A percentile compares a stretch with the other conserved stretches of the same genome.
These are phyloP conservation scores for Corymbia citriodora DNA, from an alignment of 441 rosid genomes.

Conservation along the genomic window DNA sequence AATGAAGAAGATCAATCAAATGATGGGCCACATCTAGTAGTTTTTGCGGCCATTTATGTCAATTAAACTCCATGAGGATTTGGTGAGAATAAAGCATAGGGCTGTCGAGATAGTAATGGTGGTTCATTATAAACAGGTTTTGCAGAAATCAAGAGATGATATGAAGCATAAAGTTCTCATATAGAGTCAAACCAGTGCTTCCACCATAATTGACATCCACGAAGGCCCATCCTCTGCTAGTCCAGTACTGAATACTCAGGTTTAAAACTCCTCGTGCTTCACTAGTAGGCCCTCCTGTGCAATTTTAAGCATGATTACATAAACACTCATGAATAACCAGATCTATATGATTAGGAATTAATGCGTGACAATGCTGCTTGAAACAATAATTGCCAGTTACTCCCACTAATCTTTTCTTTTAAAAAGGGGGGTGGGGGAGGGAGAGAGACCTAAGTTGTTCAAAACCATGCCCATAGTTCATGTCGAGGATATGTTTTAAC, in stretches of 20 bases:
- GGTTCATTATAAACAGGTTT: not conserved
- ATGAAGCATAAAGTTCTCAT: not conserved
- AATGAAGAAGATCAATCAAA: not conserved
- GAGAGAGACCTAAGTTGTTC: not conserved
- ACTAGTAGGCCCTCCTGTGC: not conserved
- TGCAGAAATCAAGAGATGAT: not conserved
- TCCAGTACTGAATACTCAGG: not conserved
- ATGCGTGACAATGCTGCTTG: not conserved
- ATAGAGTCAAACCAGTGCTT: not conserved
- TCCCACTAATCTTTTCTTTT: not conserved
- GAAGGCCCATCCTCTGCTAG: not conserved
- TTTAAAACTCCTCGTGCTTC: not conserved
- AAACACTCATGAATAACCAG: not conserved
- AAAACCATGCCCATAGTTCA: not conserved
- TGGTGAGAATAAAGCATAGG: not conserved
- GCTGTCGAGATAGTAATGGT: not conserved
- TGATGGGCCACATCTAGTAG: not conserved
- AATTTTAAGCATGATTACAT: not conserved
- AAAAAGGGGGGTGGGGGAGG: not conserved
- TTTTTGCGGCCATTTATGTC: not conserved
- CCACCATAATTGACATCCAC: not conserved
- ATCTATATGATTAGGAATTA: not conserved
- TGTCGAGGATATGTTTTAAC: not conserved
- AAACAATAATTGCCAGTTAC: not conserved
- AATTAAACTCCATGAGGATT: not conserved